phyloP scores from a whole-genome alignment of 495 filamentous ascomycete genomes.

The Aspergillus carlsbadensis region DNA sequence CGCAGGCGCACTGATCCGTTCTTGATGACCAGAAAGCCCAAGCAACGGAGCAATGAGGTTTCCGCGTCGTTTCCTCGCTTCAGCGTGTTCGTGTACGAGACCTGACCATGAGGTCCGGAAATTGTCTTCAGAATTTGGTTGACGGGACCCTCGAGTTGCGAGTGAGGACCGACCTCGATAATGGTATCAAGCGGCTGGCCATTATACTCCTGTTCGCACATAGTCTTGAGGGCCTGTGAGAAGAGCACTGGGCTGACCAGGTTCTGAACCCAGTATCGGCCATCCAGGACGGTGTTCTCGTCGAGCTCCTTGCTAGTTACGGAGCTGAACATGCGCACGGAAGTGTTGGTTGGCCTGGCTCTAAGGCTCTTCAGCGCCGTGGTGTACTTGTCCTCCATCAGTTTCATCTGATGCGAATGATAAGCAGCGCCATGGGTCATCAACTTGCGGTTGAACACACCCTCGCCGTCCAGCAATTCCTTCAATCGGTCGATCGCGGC shows the following conservation, averaged over 20 bases:
- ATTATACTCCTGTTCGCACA: slow-evolving; percentile 6
- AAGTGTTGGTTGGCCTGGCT: background rate
- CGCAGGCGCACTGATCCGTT: slow-evolving; percentile 4
- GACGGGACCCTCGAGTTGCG: slow-evolving; percentile 9
- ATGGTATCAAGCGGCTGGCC: background rate
- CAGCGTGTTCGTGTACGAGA: slow-evolving; percentile 11
- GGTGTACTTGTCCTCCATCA: slow-evolving; percentile 11
- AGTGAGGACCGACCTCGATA: slow-evolving; percentile 15
- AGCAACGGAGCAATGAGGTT: background rate
- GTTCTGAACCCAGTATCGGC: slow-evolving; percentile 21
- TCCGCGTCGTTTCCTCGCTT: slow-evolving; percentile 9
- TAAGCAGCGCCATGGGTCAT: slow-evolving; percentile 13
- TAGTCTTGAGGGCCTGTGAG: slow-evolving; percentile 3
- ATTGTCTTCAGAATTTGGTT: slow-evolving; percentile 11
- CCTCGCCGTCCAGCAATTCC: slow-evolving; percentile 4
- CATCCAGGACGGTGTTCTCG: slow-evolving; percentile 13
- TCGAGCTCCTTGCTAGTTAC: slow-evolving; percentile 9
- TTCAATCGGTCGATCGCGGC: slow-evolving; percentile 6
- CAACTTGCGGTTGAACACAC: slow-evolving; percentile 11
- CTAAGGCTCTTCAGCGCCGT: background rate
- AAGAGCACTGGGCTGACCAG: slow-evolving; percentile 21
- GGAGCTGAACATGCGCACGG: slow-evolving; percentile 14
- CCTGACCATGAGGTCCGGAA: background rate
- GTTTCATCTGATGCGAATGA: slow-evolving; percentile 13
- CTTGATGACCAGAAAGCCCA: slow-evolving; percentile 9